Conservation (phyloP, 2,329 filamentous ascomycete genomes). For the Colletotrichum tamarilloi region DNA sequence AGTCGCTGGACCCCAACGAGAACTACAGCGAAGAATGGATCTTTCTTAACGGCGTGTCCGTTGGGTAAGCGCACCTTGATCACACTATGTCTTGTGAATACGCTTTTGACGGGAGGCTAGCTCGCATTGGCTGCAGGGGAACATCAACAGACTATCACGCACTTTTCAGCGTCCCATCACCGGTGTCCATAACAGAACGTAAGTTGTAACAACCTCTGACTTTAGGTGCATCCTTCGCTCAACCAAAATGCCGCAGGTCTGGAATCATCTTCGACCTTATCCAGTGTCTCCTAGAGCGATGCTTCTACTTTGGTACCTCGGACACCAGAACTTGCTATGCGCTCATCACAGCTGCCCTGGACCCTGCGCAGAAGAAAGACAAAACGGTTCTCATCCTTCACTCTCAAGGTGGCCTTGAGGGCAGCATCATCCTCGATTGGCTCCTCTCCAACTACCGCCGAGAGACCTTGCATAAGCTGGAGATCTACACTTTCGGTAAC, state of each 20-base stretch:
- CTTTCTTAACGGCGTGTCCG: conserved; percentile 80
- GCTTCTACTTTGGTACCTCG: conserved; percentile 76
- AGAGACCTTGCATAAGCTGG: conserved; percentile 73
- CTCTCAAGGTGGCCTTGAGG: conserved; percentile 82
- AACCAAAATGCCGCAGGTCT: conserved; percentile 43
- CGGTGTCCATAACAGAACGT: conserved; percentile 80
- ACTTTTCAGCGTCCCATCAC: conserved; percentile 78
- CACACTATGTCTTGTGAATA: background rate
- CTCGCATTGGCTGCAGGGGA: conserved; percentile 73
- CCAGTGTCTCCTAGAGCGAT: conserved; percentile 82
- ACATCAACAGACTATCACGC: conserved; percentile 76
- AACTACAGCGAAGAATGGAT: conserved; percentile 78
- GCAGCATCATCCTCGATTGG: conserved; percentile 80
- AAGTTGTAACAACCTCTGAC: background rate
- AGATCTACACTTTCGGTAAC: conserved; percentile 83
- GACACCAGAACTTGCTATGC: conserved; percentile 74
- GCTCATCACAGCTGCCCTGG: conserved; percentile 71
- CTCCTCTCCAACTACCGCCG: conserved; percentile 77
- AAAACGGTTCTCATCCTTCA: conserved; percentile 82
- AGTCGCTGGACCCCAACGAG: conserved; percentile 5
- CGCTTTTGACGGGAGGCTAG: background rate
- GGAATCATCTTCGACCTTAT: conserved; percentile 82
- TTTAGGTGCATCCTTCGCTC: background rate
- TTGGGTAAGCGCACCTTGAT: conserved; percentile 57
- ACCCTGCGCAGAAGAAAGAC: conserved; percentile 60